Conservation (phyloP, 2,329 filamentous ascomycete genomes). For the Cadophora sp. region DNA sequence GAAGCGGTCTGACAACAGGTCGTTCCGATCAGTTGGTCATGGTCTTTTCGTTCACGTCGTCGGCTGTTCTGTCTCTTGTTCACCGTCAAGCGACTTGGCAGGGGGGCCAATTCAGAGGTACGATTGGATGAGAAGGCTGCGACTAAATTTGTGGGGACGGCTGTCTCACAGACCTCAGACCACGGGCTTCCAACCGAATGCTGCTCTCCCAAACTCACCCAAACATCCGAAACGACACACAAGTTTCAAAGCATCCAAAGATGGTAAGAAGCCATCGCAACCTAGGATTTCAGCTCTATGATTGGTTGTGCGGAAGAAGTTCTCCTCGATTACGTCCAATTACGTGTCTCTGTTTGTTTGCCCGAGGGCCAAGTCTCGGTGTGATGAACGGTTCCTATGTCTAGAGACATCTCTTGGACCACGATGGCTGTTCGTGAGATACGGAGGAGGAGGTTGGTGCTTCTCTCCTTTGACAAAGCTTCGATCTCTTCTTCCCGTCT, state of each 20-base stretch:
- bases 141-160: not conserved
- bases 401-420: conserved; percentile 1
- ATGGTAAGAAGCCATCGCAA: conserved; percentile 12
- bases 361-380: not conserved
- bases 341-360: not conserved
- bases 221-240: conserved; percentile 24
- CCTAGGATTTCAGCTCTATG: not conserved
- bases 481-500: not conserved
- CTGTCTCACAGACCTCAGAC: conserved; percentile 8
- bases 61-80: not conserved
- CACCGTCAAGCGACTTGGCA: not conserved
- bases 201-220: not conserved
- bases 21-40: not conserved
- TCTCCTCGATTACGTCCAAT: conserved; percentile 1
- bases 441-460: not conserved
- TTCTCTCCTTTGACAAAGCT: not conserved
- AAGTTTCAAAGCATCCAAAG: conserved; percentile 25
- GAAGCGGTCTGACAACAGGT: conserved; percentile 1
- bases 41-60: conserved; percentile 5
- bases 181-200: conserved; percentile 12
- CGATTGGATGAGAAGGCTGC: not conserved
- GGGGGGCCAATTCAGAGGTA: not conserved
- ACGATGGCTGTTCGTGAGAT: not conserved
- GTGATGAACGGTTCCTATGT: conserved; percentile 5
- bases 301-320: conserved; percentile 20